Evolutionary conservation across 1,284 basidiomycete species (phyloP).

Genomic region (Fomitopsis pinicola): DNA sequence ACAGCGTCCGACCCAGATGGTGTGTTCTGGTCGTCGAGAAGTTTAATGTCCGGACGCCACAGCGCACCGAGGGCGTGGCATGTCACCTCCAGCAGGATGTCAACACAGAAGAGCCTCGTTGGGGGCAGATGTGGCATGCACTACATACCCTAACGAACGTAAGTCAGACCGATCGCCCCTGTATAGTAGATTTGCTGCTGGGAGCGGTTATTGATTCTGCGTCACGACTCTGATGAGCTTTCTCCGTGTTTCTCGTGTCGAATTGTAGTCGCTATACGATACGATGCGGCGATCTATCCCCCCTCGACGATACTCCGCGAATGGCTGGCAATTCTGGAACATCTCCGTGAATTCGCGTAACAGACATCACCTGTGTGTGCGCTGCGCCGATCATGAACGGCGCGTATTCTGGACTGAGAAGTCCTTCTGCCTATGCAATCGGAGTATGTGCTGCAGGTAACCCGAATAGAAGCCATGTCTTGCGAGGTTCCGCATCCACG

Average conservation of each 20-base stretch:
- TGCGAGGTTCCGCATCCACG: no score
- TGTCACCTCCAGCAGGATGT: neutral
- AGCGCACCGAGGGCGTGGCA: neutral
- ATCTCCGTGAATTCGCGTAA: neutral
- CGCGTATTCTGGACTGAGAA: neutral
- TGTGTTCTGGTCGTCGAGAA: neutral
- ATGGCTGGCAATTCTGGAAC: neutral
- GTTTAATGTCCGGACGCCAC: constrained; percentile 2
- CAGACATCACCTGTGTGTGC: neutral
- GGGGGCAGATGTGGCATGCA: neutral
- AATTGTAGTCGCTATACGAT: neutral
- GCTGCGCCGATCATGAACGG: neutral
- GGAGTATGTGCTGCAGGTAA: neutral
- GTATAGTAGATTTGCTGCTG: neutral
- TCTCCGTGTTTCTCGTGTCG: neutral
- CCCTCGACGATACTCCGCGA: neutral
- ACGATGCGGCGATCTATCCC: constrained; percentile 1
- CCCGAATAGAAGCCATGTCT: neutral
- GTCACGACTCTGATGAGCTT: neutral
- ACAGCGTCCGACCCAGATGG: neutral
- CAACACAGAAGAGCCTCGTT: neutral
- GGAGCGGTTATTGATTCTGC: no score
- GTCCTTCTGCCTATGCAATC: neutral
- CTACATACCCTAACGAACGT: neutral
- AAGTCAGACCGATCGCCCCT: neutral